Evolutionary conservation across 2,329 filamentous ascomycete species (phyloP), one percentile per base, ranked within the genome.

Genomic region (Endothia cerciana): DNA sequence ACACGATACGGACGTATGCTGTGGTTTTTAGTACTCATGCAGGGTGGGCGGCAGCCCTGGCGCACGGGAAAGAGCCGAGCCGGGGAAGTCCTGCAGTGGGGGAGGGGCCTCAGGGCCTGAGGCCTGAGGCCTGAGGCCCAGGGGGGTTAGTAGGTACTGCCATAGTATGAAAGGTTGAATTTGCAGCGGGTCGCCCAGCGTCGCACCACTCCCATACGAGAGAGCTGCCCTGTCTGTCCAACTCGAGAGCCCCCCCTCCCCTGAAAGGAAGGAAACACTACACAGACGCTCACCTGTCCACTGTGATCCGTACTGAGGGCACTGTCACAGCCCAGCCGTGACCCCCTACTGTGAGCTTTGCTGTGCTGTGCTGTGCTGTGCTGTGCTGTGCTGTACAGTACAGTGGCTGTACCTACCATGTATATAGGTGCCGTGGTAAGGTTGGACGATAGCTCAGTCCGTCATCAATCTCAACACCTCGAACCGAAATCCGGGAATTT

Each of bases 401-500:
- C 22, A n/a, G n/a, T n/a, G n/a, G n/a, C 22, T 28, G n/a, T 49
- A 25, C n/a, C 10, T 25, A 28, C 5, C 25, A 17, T 51, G 47
- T 28, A 51, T 15, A 28, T 51, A 13, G 22, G 47, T 28, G 4
- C 47, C 47, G 45, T 25, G 22, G n/a, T 41, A 57, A 57, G 55
- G 55, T 41, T 57, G 55, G n/a, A 25, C 5, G 55, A 57, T 41
- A 57, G 41, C 55, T 57, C 36, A 41, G 28, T 25, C n/a, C n/a
- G n/a, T n/a, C n/a, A n/a, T 57, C 55, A 57, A 57, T 57, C 55
- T 57, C 55, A 41, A 40, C 55, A 40, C 33, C 55, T 57, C n/a
- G 55, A 36, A 57, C 33, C 33, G 33, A 57, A 57, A 57, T 57
- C 55, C 36, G 10, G 30, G 36, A 40, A 41, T 57, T 30, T 38